phyloP scores from a whole-genome alignment of 2,329 filamentous ascomycete genomes.

The Acrocalymma vagum region DNA sequence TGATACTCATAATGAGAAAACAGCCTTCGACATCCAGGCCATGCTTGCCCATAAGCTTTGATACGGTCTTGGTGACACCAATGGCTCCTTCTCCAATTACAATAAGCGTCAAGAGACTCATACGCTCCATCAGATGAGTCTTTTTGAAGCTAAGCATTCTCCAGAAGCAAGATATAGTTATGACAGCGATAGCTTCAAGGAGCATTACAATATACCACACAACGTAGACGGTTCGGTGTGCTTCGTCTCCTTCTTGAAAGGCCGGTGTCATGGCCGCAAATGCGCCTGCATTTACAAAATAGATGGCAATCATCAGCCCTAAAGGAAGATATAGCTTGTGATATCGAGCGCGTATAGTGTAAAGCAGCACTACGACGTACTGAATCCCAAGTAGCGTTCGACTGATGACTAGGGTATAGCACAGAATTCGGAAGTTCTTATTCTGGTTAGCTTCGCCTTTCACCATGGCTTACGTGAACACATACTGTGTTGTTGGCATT shows the following conservation, averaged over 20 bases:
- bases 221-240: constrained; percentile 34
- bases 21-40: constrained; percentile 45
- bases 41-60: constrained; percentile 46
- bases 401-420: constrained; percentile 45
- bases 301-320: constrained; percentile 39
- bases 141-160: constrained; percentile 67
- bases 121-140: constrained; percentile 70
- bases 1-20: constrained; percentile 47
- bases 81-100: constrained; percentile 73
- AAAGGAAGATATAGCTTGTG: constrained; percentile 45
- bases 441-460: constrained; percentile 8
- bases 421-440: constrained; percentile 46
- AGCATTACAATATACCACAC: constrained; percentile 55
- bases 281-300: constrained; percentile 29
- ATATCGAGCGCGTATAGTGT: constrained; percentile 35
- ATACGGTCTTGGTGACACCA: constrained; percentile 65
- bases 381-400: constrained; percentile 41
- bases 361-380: constrained; percentile 44
- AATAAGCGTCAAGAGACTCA: constrained; percentile 71
- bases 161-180: constrained; percentile 64
- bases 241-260: constrained; percentile 27
- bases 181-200: constrained; percentile 61
- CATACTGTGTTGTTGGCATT: constrained; percentile 37
- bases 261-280: constrained; percentile 46
- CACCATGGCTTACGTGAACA: not conserved